Base-by-base conservation (phyloP, 768 basidiomycete genomes). In the Amylocystis lapponica region DNA sequence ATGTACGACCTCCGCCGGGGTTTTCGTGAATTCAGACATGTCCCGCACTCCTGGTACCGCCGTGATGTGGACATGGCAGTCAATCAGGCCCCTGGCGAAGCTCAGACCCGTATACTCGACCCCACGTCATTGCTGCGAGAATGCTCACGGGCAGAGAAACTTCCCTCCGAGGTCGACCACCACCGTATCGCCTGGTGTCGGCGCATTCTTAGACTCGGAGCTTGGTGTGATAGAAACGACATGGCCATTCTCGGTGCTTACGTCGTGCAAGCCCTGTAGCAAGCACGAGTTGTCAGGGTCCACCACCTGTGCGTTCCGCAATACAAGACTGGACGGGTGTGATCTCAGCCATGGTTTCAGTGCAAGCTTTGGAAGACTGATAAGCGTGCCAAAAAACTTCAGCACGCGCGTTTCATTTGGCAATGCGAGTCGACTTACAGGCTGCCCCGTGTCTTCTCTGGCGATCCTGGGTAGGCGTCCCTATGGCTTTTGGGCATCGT, bases 41-140 rank as follows among this genome's bases (percentile, higher is more conserved):
- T 62, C 65, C 46, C 53, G 52, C 5, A 63, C 62, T 31, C 70
- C 70, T 1, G 69, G 68, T 1, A 65, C 61, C 4, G 68, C 69
- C 1, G 65, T 65, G 39, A 68, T 62, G 45, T 72, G 70, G 1
- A 70, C 69, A 56, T 72, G 70, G 33, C 64, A 63, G 53, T 72
- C 70, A 37, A 72, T 67, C n/a, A 70, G 54, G 2, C 70, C 70
- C 16, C 62, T 64, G 30, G 12, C 3, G 26, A 22, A 6, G 20
- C 2, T 19, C 13, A 12, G 7, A 43, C 20, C 27, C 11, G 27
- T 25, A n/a, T 20, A 17, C 17, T 8, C 17, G 10, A 23, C 12
- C n/a, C 9, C n/a, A 8, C 5, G 0, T 21, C 3, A 21, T 4
- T 33, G 10, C 10, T 22, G 11, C n/a, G 12, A 40, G 10, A 54